Conservation (phyloP, 306 rosid genomes). For the Quercus aquifolioides region DNA sequence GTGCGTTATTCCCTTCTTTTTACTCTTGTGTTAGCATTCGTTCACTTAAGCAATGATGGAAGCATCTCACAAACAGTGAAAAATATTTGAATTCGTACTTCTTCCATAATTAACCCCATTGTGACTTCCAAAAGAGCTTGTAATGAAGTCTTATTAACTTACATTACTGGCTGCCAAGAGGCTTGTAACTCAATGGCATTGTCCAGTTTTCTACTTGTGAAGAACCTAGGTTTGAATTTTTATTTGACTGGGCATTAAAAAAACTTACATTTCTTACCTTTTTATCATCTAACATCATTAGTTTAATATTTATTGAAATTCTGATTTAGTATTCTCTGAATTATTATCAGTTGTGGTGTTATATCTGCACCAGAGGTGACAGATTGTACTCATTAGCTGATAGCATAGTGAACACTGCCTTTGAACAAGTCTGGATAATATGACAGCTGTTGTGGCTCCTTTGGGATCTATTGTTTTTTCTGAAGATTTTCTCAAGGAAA, state of each 20-base stretch:
- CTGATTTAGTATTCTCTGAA: conserved; percentile 23
- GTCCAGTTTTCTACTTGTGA: too few relatives aligned
- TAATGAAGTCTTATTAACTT: conserved; percentile 1
- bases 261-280: neutral
- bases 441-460: conserved; percentile 86
- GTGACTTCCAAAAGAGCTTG: neutral
- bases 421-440: conserved; percentile 74
- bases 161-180: neutral
- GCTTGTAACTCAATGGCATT: too few relatives aligned
- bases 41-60: conserved; percentile 63
- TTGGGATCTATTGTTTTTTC: conserved; percentile 45
- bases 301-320: conserved; percentile 14
- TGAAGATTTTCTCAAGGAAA: conserved; percentile 28
- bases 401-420: conserved; percentile 44
- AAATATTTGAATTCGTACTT: neutral
- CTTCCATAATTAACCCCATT: neutral
- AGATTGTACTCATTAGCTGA: conserved; percentile 81
- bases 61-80: conserved; percentile 40
- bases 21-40: conserved; percentile 37
- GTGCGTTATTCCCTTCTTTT: neutral
- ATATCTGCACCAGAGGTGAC: conserved; percentile 86
- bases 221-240: too few relatives aligned
- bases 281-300: neutral
- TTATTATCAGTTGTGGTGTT: conserved; percentile 67
- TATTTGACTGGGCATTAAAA: too few relatives aligned